phyloP scores from a whole-genome alignment of 768 basidiomycete species.

The Porpolomopsis calyptriformis region DNA sequence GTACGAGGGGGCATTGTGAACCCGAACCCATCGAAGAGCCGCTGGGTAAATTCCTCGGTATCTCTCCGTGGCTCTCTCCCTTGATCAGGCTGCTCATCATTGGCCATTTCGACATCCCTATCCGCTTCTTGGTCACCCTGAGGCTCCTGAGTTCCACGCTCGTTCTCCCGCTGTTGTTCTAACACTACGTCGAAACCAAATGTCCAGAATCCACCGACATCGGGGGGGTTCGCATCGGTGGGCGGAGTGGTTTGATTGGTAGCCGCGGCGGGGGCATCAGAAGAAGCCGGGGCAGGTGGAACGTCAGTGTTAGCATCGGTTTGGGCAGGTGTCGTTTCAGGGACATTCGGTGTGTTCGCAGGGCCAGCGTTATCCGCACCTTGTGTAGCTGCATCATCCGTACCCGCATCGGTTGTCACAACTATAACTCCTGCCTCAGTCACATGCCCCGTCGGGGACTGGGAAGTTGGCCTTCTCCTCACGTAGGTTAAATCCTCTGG shows the following conservation, averaged over 20 bases:
- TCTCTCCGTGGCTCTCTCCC: neutral
- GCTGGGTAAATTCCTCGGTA: neutral
- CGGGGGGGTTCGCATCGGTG: neutral
- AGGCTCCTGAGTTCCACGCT: neutral
- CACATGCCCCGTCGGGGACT: slow-evolving; percentile 1
- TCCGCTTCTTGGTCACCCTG: neutral
- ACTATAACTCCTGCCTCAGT: neutral
- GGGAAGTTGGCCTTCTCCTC: slow-evolving; percentile 16
- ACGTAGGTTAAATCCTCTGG: slow-evolving; percentile 59
- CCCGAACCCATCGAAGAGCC: neutral
- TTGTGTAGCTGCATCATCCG: neutral
- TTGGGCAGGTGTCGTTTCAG: neutral
- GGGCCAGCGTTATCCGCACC: too few species aligned
- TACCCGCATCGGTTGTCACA: neutral
- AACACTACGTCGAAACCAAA: slow-evolving; percentile 5
- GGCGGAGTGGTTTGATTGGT: too few species aligned
- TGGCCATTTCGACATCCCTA: slow-evolving; percentile 12
- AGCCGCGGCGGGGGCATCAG: neutral
- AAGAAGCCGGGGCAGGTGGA: neutral
- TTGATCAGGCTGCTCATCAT: slow-evolving; percentile 7
- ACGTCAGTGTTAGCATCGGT: too few species aligned
- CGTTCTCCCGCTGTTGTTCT: neutral
- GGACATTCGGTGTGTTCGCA: neutral
- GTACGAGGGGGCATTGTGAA: neutral
- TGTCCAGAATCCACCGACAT: slow-evolving; percentile 3